A percentile compares a stretch with the other conserved stretches of the same genome.
Conservation (phyloP, 768 basidiomycete genomes). For the Suillus clintonianus region DNA sequence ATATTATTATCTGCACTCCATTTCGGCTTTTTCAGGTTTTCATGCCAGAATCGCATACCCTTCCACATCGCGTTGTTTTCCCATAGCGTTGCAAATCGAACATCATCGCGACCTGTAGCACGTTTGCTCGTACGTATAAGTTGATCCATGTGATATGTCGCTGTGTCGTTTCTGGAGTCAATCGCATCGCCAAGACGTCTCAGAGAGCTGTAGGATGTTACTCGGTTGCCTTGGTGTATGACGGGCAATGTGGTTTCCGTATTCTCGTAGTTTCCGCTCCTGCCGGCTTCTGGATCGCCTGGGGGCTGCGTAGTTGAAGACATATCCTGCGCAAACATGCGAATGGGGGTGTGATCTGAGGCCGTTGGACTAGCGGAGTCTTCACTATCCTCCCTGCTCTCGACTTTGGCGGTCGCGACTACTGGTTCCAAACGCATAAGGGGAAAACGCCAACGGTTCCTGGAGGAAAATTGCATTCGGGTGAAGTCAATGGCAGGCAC, state of each 20-base stretch:
- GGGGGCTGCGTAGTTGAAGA: neutral
- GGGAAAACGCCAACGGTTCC: conserved; percentile 15
- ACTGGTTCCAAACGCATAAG: neutral
- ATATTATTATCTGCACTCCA: neutral
- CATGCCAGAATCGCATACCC: neutral
- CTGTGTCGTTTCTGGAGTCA: neutral
- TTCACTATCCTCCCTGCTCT: too few species aligned
- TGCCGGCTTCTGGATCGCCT: neutral
- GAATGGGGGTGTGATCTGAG: too few species aligned
- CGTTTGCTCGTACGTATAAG: neutral
- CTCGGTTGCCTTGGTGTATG: neutral
- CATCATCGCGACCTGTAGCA: neutral
- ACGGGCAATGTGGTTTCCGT: neutral
- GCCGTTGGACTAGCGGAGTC: neutral
- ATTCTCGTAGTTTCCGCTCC: too few species aligned
- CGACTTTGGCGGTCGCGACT: neutral
- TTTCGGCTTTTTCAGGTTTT: neutral
- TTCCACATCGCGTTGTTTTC: neutral
- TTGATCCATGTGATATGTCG: neutral
- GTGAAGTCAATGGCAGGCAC: conserved; percentile 32
- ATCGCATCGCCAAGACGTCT: neutral
- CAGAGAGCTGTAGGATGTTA: neutral
- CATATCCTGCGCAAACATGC: neutral
- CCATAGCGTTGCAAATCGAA: neutral
- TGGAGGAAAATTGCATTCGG: conserved; percentile 11